Percentiles rank a stretch among this genome's conserved stretches.
Evolutionary conservation across 2,329 filamentous ascomycete species (phyloP).

Genomic region (Pseudopyrenochaeta lycopersici): DNA sequence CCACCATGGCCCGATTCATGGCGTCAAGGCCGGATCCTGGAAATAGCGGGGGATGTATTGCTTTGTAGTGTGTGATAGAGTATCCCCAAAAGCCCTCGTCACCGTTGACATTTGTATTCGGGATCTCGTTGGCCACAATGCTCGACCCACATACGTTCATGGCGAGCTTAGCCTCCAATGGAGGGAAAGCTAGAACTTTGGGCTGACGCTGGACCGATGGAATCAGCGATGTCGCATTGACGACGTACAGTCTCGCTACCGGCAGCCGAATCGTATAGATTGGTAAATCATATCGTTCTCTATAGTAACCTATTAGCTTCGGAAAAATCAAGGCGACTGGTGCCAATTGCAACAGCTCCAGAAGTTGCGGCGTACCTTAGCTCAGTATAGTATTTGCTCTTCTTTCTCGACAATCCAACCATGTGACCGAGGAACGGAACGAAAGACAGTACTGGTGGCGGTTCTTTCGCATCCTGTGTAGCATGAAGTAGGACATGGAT

Average conservation of each 20-base stretch:
- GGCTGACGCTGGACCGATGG: neutral
- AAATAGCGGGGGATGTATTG: neutral
- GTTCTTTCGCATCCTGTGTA: too few species aligned
- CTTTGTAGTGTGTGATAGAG: neutral
- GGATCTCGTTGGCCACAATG: neutral
- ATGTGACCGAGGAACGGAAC: too few species aligned
- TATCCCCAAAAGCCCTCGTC: neutral
- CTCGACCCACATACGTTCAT: too few species aligned
- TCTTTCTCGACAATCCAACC: too few species aligned
- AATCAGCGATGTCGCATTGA: constrained; percentile 33
- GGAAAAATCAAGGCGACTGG: too few species aligned
- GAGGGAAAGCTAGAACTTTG: neutral
- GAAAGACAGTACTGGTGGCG: too few species aligned
- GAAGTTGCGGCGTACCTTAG: too few species aligned
- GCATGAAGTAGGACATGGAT: too few species aligned
- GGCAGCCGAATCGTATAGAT: constrained; percentile 53
- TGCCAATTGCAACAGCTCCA: too few species aligned
- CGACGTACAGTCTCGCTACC: constrained; percentile 51
- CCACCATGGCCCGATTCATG: neutral
- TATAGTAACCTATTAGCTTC: too few species aligned
- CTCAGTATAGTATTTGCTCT: too few species aligned
- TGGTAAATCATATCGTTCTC: constrained; percentile 29
- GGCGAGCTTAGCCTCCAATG: neutral
- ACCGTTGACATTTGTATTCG: neutral
- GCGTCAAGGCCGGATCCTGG: neutral